Percentiles rank a stretch among this genome's conserved stretches.
These are phyloP conservation scores for Melampsora americana DNA, from an alignment of 1,284 basidiomycete species.

Conservation along the genomic window DNA sequence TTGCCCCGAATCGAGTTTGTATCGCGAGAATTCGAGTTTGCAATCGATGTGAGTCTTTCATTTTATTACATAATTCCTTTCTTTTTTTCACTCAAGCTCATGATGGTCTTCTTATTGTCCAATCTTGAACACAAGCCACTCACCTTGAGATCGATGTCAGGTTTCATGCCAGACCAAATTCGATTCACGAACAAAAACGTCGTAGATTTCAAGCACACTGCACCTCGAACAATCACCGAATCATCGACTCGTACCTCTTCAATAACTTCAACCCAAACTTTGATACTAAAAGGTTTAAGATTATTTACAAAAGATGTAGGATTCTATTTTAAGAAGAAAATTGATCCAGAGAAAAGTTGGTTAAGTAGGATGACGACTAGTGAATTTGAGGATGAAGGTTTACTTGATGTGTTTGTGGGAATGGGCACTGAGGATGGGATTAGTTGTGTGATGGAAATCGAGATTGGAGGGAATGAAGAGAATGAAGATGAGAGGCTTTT, in stretches of 20 bases:
- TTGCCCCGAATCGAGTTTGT: constrained; percentile 36
- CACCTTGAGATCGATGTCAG: constrained; percentile 26
- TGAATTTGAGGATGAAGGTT: constrained; percentile 32
- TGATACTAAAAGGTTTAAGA: constrained; percentile 24
- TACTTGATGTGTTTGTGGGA: constrained; percentile 30
- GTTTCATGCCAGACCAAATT: constrained; percentile 27
- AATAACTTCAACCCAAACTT: constrained; percentile 9
- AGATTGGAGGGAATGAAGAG: not conserved
- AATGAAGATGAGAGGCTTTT: not conserved
- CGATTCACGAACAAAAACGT: constrained; percentile 6
- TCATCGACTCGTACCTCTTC: not conserved
- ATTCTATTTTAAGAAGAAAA: constrained; percentile 38
- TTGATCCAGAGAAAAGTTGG: constrained; percentile 13
- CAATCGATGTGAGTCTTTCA: constrained; percentile 21
- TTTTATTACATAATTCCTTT: not conserved
- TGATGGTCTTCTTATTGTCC: not conserved
- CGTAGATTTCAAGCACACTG: constrained; percentile 4
- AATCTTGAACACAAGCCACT: constrained; percentile 4
- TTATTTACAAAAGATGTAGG: constrained; percentile 31
- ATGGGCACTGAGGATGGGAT: constrained; percentile 38
- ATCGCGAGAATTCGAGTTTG: constrained; percentile 16
- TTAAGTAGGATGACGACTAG: constrained; percentile 13
- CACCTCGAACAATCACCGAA: not conserved
- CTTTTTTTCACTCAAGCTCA: not conserved
- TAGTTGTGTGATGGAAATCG: constrained; percentile 15